phyloP scores from a whole-genome alignment of 495 filamentous ascomycete species.

The Extremus antarcticus region DNA sequence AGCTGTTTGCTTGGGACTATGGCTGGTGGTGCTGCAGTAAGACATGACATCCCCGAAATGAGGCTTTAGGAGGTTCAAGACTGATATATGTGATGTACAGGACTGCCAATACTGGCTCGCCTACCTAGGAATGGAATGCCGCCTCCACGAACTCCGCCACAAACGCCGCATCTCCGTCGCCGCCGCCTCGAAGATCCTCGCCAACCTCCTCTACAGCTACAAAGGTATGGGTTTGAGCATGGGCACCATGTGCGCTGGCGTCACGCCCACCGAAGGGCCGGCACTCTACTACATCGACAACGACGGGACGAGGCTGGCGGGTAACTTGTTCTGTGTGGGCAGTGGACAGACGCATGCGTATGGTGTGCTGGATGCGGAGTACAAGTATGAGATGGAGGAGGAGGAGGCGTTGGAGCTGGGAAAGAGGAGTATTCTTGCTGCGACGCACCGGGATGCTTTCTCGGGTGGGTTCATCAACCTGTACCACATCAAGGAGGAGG shows the following conservation, averaged over 20 bases:
- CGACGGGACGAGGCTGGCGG: conserved; percentile 83
- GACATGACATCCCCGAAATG: conserved; percentile 28
- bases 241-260: conserved; percentile 98
- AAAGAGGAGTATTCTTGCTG: conserved; percentile 83
- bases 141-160: conserved; percentile 96
- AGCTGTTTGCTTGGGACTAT: conserved; percentile 87
- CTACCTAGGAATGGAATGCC: conserved; percentile 97
- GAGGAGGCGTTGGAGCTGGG: conserved; percentile 87
- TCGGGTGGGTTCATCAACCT: conserved; percentile 97
- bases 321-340: conserved; percentile 96
- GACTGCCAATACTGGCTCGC: conserved; percentile 99
- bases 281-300: conserved; percentile 99
- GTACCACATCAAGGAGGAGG: conserved; percentile 96
- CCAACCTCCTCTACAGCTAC: conserved; percentile 95
- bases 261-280: conserved; percentile 90
- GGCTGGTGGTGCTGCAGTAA: conserved; percentile 90
- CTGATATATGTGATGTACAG: conserved; percentile 27
- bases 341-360: conserved; percentile 98
- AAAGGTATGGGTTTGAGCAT: conserved; percentile 96
- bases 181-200: conserved; percentile 93
- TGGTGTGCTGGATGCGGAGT: conserved; percentile 92
- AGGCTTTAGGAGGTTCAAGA: neutral
- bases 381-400: conserved; percentile 72
- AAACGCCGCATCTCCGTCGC: conserved; percentile 97
- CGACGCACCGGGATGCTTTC: conserved; percentile 93